phyloP scores from a whole-genome alignment of 2,329 filamentous ascomycete species.

The Dactylellina leptospora region DNA sequence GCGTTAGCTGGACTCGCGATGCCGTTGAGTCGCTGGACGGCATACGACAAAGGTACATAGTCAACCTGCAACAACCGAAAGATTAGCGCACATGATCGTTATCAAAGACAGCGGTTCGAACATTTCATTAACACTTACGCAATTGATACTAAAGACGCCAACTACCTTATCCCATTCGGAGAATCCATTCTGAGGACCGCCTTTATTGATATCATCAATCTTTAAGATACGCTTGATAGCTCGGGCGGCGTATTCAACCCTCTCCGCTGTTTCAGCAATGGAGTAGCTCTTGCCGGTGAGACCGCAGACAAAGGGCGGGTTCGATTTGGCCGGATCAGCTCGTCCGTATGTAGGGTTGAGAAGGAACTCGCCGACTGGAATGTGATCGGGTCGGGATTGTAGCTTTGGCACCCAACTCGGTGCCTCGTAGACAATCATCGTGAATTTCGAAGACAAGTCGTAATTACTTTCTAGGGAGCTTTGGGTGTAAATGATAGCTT shows the following conservation, averaged over 20 bases:
- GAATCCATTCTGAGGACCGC: conserved; percentile 59
- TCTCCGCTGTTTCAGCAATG: conserved; percentile 70
- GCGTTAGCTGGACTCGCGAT: conserved; percentile 79
- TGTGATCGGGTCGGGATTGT: conserved; percentile 73
- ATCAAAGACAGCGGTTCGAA: not conserved
- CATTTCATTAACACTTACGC: conserved; percentile 65
- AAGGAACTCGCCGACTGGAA: conserved; percentile 80
- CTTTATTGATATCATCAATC: conserved; percentile 72
- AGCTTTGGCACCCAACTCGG: conserved; percentile 61
- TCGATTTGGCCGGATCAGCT: conserved; percentile 69
- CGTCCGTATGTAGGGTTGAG: conserved; percentile 76
- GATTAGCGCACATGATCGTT: not conserved
- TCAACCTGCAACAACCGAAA: conserved; percentile 8
- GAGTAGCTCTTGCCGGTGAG: conserved; percentile 74
- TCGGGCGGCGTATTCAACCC: conserved; percentile 73
- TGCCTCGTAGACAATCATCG: conserved; percentile 64
- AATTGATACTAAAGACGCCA: conserved; percentile 80
- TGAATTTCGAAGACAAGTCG: not conserved
- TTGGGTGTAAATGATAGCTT: not conserved
- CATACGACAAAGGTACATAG: conserved; percentile 57
- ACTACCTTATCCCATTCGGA: conserved; percentile 83
- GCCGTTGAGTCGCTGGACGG: conserved; percentile 77
- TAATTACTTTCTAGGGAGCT: not conserved
- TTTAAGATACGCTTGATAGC: conserved; percentile 75
- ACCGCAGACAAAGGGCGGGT: conserved; percentile 79